Evolutionary conservation across 306 rosid genomes (phyloP).

Genomic region (Pyrus bretschneideri): DNA sequence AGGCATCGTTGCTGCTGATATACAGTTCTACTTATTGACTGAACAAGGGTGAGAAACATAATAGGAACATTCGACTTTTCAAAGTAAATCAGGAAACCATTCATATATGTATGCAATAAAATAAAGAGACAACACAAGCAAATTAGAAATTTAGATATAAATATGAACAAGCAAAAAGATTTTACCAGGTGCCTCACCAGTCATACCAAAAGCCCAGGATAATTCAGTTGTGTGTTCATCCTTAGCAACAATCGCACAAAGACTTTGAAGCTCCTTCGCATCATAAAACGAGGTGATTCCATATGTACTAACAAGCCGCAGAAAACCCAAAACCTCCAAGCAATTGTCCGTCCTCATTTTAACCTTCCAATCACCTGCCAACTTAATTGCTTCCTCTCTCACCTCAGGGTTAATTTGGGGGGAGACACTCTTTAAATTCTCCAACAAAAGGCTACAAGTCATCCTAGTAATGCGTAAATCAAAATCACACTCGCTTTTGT

Average conservation of each 20-base stretch:
- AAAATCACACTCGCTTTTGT: neutral
- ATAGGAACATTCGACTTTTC: neutral
- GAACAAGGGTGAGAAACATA: neutral
- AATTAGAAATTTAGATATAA: neutral
- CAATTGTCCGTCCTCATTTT: conserved; percentile 19
- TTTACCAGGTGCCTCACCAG: conserved; percentile 24
- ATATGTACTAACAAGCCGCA: conserved; percentile 32
- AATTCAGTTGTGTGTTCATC: conserved; percentile 22
- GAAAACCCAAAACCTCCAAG: conserved; percentile 36
- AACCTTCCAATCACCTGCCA: conserved; percentile 40
- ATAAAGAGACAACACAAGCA: neutral
- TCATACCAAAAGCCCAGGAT: conserved; percentile 15
- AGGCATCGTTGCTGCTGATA: neutral
- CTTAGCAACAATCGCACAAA: conserved; percentile 16
- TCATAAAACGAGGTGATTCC: conserved; percentile 23
- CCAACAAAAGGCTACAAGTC: conserved; percentile 34
- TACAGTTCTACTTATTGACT: neutral
- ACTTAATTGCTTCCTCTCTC: conserved; percentile 31
- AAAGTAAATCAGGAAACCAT: neutral
- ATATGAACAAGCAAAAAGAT: conserved; percentile 1
- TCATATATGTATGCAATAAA: neutral
- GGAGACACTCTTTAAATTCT: conserved; percentile 23
- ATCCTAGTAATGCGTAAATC: conserved; percentile 15
- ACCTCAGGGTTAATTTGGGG: conserved; percentile 24
- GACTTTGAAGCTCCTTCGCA: conserved; percentile 18